Percentiles rank a stretch among this genome's conserved stretches.
Conservation (phyloP, 352 stramenopile genomes). For the Blastocystis sp. region DNA sequence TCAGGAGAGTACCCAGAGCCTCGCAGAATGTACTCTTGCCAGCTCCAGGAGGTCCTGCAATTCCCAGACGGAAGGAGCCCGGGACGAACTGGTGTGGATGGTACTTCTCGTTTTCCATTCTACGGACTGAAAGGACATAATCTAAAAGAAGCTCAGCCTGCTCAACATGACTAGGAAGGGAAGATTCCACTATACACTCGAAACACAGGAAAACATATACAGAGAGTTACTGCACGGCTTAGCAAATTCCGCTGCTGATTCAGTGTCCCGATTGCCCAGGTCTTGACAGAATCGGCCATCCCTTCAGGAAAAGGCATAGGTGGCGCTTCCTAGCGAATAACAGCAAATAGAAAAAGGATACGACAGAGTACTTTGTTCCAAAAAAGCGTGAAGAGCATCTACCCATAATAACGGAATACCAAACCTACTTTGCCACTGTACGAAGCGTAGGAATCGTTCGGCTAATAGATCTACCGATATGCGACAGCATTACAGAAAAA, state of each 20-base stretch:
- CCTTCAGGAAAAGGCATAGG: conserved; percentile 38
- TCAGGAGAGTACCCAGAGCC: conserved; percentile 79
- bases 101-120: conserved; percentile 60
- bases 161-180: conserved; percentile 11
- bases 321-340: neutral
- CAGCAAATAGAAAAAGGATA: neutral
- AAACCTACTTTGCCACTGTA: neutral
- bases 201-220: neutral
- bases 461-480: conserved; percentile 4
- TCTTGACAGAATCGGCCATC: conserved; percentile 31
- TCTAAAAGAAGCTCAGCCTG: conserved; percentile 80
- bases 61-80: conserved; percentile 76
- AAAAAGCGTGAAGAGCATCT: neutral
- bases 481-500: neutral
- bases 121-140: conserved; percentile 68
- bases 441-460: neutral
- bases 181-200: conserved; percentile 37
- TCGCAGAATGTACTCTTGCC: conserved; percentile 96
- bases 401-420: neutral
- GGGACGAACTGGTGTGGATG: conserved; percentile 45
- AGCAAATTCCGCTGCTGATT: conserved; percentile 39
- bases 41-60: conserved; percentile 82
- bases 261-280: conserved; percentile 13
- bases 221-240: conserved; percentile 49
- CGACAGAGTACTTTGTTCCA: conserved; percentile 10